Evolutionary conservation across 2,329 filamentous ascomycete genomes (phyloP).

Genomic region (Fusarium longipes): DNA sequence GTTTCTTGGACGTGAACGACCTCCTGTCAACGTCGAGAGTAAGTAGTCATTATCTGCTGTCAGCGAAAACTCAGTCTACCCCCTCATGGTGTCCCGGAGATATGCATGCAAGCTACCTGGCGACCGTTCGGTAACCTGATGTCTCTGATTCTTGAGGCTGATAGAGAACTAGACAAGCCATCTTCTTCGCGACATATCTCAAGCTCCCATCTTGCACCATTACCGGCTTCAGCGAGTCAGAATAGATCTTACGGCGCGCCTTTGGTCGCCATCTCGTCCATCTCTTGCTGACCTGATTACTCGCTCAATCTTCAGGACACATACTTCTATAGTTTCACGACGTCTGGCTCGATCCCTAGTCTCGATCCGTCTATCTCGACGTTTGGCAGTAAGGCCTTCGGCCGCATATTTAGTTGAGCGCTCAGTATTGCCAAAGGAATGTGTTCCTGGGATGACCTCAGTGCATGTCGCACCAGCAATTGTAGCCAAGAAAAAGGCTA

Average conservation of each 20-base stretch:
- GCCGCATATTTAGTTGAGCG: conserved; percentile 70
- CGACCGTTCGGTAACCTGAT: not conserved
- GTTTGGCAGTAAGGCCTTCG: conserved; percentile 69
- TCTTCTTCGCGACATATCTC: conserved; percentile 69
- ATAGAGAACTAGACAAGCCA: conserved; percentile 64
- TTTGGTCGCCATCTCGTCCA: conserved; percentile 68
- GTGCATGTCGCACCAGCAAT: conserved; percentile 67
- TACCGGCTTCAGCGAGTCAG: conserved; percentile 70
- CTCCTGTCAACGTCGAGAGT: conserved; percentile 67
- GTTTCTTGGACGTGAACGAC: conserved; percentile 68
- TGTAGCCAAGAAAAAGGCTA: conserved; percentile 69
- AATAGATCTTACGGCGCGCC: conserved; percentile 63
- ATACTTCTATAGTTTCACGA: conserved; percentile 73
- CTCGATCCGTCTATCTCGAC: conserved; percentile 72
- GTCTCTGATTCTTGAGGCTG: conserved; percentile 27
- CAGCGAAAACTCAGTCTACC: conserved; percentile 7
- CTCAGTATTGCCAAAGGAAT: conserved; percentile 73
- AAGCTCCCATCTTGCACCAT: conserved; percentile 73
- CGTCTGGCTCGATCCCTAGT: conserved; percentile 72
- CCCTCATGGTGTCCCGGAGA: not conserved
- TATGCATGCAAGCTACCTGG: not conserved
- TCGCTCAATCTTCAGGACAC: conserved; percentile 74
- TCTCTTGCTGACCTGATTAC: conserved; percentile 70
- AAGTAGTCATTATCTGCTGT: conserved; percentile 47
- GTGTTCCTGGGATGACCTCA: conserved; percentile 60